Base-by-base conservation (phyloP, 495 filamentous ascomycete genomes). In the Entonaema liquescens region DNA sequence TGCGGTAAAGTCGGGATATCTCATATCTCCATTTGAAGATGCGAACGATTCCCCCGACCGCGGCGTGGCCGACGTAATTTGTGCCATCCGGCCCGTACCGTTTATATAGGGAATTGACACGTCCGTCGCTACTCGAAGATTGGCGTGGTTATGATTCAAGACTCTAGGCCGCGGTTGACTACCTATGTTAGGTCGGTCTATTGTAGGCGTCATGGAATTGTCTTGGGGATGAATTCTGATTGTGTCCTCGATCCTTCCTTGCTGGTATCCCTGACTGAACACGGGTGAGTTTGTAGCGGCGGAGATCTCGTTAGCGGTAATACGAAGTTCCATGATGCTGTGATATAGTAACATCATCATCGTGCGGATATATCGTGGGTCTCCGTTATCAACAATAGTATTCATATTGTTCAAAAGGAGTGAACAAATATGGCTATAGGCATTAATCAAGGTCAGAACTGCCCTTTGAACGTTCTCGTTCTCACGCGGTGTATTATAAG, bases 281-380 rank as follows among this genome's bases (percentile, higher is more conserved):
- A 49, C 65, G 7, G 78, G 73, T 71, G 84, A 86, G 26, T 84
- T 81, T 74, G 88, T 87, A 11, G 82, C 59, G 6, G 65, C 67
- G 7, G 71, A 62, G 28, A 71, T 73, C 57, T 78, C 76, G 19
- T 76, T 72, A 36, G 78, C 80, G 2, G 82, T 84, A 9, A 83
- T 82, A 15, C 84, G 90, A 54, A 94, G 80, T 76, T 97, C 94
- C 71, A 92, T 87, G 28, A 92, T 85, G 71, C 92, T 92, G 56
- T 92, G 91, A 74, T 92, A 96, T 33, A 95, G 83, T 78, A 91
- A 88, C 49, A 94, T 83, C 83, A 97, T 85, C 62, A 96, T 79
- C 0, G 90, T 93, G 8, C 94, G 89, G 57, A 95, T 88, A 72
- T 94, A 94, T 19, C 90, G 87, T 6, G 90, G 86, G 73, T 97